Percentiles rank a stretch among this genome's conserved stretches.
phyloP scores from a whole-genome alignment of 345 rosid species.

The Geranium brycei region DNA sequence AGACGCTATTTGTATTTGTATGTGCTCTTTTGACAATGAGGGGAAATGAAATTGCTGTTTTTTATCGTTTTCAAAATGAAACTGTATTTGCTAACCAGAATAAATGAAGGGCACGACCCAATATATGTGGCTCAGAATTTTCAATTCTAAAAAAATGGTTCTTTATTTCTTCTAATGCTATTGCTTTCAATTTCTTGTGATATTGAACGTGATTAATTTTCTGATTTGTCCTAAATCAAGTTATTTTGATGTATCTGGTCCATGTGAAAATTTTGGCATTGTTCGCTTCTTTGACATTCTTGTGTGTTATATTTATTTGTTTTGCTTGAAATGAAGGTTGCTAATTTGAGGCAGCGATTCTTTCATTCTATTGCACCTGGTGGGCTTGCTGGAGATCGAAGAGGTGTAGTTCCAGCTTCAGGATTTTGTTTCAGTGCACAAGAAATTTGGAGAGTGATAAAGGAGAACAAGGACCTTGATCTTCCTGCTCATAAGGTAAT shows the following conservation, averaged over 20 bases:
- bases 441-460: conserved; percentile 70
- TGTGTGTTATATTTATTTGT: background rate
- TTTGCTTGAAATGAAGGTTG: conserved; percentile 31
- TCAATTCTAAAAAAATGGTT: no score
- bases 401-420: conserved; percentile 79
- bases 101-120: no score
- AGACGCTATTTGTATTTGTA: background rate
- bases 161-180: no score
- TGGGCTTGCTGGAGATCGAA: conserved; percentile 87
- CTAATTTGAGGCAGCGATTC: conserved; percentile 56
- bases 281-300: background rate
- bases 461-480: conserved; percentile 80
- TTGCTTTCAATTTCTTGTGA: background rate
- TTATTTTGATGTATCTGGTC: background rate
- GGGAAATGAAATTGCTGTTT: no score
- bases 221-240: background rate
- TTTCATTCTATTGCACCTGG: conserved; percentile 74
- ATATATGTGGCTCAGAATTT: no score
- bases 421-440: conserved; percentile 79
- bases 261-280: background rate
- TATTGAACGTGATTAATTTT: background rate
- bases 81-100: no score
- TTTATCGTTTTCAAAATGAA: no score
- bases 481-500: conserved; percentile 88
- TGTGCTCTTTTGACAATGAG: background rate